Evolutionary conservation across 2,329 filamentous ascomycete species (phyloP), one percentile per base, ranked within the genome.

Genomic region (Pseudofabraea citricarpa): DNA sequence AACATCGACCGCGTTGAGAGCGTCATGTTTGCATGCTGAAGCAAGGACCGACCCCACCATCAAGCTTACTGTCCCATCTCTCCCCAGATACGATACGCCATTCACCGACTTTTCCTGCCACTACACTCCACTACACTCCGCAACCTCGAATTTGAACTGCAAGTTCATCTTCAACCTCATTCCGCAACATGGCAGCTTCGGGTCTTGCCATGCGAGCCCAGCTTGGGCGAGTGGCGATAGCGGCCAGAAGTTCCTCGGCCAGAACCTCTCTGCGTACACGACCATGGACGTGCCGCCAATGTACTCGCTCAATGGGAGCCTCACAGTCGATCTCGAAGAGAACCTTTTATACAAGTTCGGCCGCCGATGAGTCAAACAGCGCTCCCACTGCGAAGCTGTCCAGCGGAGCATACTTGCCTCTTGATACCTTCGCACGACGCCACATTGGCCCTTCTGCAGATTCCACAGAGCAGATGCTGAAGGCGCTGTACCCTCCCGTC

Each of bases 371-470:
- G 27, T 43, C 52, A 3, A 56, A 55, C 39, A 54, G 39, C 10
- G 24, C 45, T 12, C 48, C 47, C 24, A 40, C 47, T 23, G 42
- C 40, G 19, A 48, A 48, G 13, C 46, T 41, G 19, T 54, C 53
- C 3, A 48, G 57, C 36, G 64, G 70, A 43, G 50, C 66, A 33
- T 68, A 70, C 50, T 66, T 67, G 27, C 70, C 72, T 36, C 62
- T 74, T 33, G 72, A 75, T 59, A 72, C 60, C 10, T 95, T 95
- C 59, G 74, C 85, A 43, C 77, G 85, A 46, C 81, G 91, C 38
- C 91, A 96, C 67, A 95, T 96, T 67, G 90, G 90, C 1, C 90
- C 90, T 3, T 82, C 84, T 40, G 74, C 83, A 24, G 69, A 74
- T 35, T 82, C 87, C 43, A 77, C 82, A 1, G 71, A 81, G 53